These are phyloP conservation scores for Acarospora socialis DNA, from an alignment of 2,329 filamentous ascomycete species.

Conservation along the genomic window DNA sequence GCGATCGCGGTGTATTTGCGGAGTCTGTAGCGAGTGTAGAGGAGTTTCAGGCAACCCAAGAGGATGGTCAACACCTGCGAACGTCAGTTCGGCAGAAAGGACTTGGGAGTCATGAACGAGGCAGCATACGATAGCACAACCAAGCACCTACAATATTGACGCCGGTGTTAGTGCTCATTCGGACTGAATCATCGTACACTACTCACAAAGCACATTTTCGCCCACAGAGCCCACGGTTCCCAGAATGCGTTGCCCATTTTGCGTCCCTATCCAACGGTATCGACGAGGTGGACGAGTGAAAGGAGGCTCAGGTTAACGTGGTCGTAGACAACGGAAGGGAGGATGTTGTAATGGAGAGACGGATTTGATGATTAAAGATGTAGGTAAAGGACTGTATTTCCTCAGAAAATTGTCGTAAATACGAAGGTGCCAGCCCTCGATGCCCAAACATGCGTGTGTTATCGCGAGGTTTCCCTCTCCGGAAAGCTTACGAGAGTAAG, in stretches of 20 bases:
- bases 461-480: no score
- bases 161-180: conserved; percentile 1
- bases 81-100: conserved; percentile 17
- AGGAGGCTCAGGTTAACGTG: no score
- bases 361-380: no score
- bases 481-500: no score
- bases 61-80: conserved; percentile 48
- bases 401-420: no score
- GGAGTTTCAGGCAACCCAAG: conserved; percentile 52
- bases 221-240: conserved; percentile 62
- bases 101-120: conserved; percentile 4
- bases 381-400: no score
- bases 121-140: conserved; percentile 45
- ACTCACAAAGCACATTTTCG: conserved; percentile 81
- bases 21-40: conserved; percentile 40
- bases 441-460: no score
- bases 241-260: conserved; percentile 39
- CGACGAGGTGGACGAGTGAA: no score
- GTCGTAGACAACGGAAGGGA: no score
- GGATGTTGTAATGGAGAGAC: no score
- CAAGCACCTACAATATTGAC: conserved; percentile 46
- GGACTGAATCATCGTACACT: background rate
- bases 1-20: conserved; percentile 51
- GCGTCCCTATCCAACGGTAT: conserved; percentile 46
- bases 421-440: no score